A percentile compares a stretch with the other conserved stretches of the same genome.
Evolutionary conservation across 2,329 filamentous ascomycete genomes (phyloP).

Genomic region (Fusarium redolens): DNA sequence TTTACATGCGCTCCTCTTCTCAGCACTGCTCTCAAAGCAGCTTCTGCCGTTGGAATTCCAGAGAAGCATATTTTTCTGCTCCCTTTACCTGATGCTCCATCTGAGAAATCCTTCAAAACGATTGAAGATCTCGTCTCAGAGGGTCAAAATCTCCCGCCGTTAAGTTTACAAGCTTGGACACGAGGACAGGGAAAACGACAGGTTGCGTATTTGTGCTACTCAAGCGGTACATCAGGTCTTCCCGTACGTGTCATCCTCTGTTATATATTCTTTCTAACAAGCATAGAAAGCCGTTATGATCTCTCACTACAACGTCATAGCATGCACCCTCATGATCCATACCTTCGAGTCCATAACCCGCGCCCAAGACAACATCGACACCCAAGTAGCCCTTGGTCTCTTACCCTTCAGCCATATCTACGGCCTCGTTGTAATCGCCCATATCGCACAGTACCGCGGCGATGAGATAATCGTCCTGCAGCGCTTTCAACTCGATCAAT

Average conservation of each 20-base stretch:
- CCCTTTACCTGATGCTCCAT: conserved; percentile 64
- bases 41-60: conserved; percentile 70
- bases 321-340: conserved; percentile 74
- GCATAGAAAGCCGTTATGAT: conserved; percentile 84
- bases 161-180: conserved; percentile 65
- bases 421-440: conserved; percentile 76
- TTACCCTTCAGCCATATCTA: conserved; percentile 88
- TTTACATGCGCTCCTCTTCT: conserved; percentile 78
- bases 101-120: conserved; percentile 64
- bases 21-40: conserved; percentile 71
- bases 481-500: conserved; percentile 77
- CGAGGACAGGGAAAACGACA: conserved; percentile 74
- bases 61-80: conserved; percentile 74
- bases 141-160: conserved; percentile 65
- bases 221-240: conserved; percentile 81
- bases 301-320: conserved; percentile 81
- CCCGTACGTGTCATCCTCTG: conserved; percentile 60
- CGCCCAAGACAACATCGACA: conserved; percentile 52
- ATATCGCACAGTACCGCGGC: conserved; percentile 74
- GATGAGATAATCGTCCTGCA: conserved; percentile 78
- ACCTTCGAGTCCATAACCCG: conserved; percentile 53
- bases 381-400: conserved; percentile 69
- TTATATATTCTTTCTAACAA: neutral
- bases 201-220: conserved; percentile 82
- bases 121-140: conserved; percentile 73